Percentiles rank a stretch among this genome's conserved stretches.
Evolutionary conservation across 345 rosid species (phyloP).

Genomic region (Salix purpurea): DNA sequence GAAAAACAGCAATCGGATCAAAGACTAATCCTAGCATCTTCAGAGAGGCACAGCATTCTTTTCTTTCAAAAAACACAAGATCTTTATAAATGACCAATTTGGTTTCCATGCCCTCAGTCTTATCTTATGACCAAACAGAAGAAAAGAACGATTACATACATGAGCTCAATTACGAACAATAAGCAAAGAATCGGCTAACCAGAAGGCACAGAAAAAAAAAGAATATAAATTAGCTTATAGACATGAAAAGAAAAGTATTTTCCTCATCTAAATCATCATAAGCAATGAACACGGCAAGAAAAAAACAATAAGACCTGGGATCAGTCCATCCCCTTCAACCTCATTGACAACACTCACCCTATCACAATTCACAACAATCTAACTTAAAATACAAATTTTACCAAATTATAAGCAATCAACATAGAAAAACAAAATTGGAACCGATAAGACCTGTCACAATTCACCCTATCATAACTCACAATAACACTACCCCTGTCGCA

Average conservation of each 20-base stretch:
- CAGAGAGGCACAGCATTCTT: not conserved
- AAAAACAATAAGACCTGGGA: too few relatives aligned
- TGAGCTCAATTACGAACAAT: not conserved
- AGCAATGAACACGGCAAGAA: too few relatives aligned
- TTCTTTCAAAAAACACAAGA: not conserved
- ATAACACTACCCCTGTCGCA: not conserved
- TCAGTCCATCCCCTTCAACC: not conserved
- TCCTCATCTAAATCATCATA: too few relatives aligned
- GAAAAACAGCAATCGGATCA: not conserved
- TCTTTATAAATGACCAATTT: not conserved
- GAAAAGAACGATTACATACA: not conserved
- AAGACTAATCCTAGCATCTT: not conserved
- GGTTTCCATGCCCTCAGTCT: not conserved
- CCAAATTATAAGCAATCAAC: too few relatives aligned
- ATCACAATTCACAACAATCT: not conserved
- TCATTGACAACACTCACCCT: not conserved
- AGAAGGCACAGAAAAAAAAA: not conserved
- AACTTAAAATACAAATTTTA: too few relatives aligned
- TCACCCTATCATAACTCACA: not conserved
- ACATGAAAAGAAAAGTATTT: too few relatives aligned
- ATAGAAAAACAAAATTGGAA: not conserved
- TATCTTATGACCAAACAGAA: not conserved
- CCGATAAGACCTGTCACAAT: not conserved
- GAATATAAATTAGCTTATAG: too few relatives aligned
- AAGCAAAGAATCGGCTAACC: not conserved